Base-by-base conservation (phyloP, 345 rosid genomes). In the Eucalyptus pauciflora region DNA sequence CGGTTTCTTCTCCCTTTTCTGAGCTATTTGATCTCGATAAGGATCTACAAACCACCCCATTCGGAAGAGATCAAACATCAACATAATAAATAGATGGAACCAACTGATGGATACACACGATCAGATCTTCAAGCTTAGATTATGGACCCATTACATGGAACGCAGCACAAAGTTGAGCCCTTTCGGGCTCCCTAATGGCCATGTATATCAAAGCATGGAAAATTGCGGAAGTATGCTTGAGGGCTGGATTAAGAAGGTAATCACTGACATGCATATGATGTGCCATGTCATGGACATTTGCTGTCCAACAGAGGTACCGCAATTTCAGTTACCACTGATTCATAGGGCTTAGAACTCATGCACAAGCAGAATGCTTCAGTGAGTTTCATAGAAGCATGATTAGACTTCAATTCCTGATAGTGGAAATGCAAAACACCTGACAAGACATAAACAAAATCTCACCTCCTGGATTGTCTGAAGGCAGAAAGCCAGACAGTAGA, bases 391-490 rank as follows among this genome's bases (percentile, higher is more conserved):
- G 83, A 18, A 71, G 83, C 83, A 71, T 71, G 83, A 37, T 76
- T 3, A 37, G 46, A 37, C 83, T 71, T 71, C 37, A 50, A 54
- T 18, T 86, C 54, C 10, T 24, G 67, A 13, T 51, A 12, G 49
- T 25, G 49, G 51, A 86, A 33, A 52, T 5, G 54, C 12, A 7
- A 12, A 87, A 13, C 88, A 24, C 22, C 85, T 22, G 24, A 79
- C 27, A 71, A 33, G 76, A 22, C 56, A 87, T 29, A 56, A 9
- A 79, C 41, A 71, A n/a, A 88, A 85, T 80, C 95, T 92, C 93
- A 97, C 99, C 76, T 88, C 88, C 90, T 88, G 14, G 64, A 88
- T 64, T 92, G 93, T 86, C 88, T 93, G 17, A 91, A 64, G 85
- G 92, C 83, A 89, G 88, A 50, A 85, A 67, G 58, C 64, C 90